phyloP scores from a whole-genome alignment of 1,284 basidiomycete species.

The Austroboletus niveus region DNA sequence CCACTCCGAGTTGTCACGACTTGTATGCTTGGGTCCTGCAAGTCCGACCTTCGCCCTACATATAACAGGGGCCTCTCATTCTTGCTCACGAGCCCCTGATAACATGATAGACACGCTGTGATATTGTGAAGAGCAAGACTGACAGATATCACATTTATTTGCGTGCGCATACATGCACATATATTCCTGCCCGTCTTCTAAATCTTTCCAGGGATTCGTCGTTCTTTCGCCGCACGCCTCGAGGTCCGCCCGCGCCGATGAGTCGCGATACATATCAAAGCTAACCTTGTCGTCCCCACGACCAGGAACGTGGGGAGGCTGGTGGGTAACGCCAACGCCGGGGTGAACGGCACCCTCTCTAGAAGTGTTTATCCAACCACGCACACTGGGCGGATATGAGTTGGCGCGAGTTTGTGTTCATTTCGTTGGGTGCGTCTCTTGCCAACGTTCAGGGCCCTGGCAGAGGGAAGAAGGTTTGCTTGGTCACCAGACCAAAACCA shows the following conservation, averaged over 20 bases:
- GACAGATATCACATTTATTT: slow-evolving; percentile 6
- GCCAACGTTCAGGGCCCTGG: background rate
- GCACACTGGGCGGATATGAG: background rate
- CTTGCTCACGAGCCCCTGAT: background rate
- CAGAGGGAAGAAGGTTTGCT: background rate
- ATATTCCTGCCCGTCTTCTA: slow-evolving; percentile 3
- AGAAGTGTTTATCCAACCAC: background rate
- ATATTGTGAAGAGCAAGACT: background rate
- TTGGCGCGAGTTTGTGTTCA: background rate
- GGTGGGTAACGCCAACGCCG: background rate
- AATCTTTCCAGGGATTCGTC: background rate
- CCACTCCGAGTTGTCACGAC: background rate
- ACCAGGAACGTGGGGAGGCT: background rate
- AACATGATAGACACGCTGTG: background rate
- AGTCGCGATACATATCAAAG: slow-evolving; percentile 2
- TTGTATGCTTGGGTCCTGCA: background rate
- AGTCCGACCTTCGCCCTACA: background rate
- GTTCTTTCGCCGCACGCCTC: slow-evolving; percentile 4
- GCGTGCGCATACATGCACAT: background rate
- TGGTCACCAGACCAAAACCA: background rate
- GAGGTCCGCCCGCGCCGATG: slow-evolving; percentile 15
- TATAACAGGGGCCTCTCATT: background rate
- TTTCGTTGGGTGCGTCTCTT: no score
- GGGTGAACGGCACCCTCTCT: no score
- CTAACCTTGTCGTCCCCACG: slow-evolving; percentile 13